Base-by-base conservation (phyloP, 139 green algal genomes). In the Zygnema cylindricum region DNA sequence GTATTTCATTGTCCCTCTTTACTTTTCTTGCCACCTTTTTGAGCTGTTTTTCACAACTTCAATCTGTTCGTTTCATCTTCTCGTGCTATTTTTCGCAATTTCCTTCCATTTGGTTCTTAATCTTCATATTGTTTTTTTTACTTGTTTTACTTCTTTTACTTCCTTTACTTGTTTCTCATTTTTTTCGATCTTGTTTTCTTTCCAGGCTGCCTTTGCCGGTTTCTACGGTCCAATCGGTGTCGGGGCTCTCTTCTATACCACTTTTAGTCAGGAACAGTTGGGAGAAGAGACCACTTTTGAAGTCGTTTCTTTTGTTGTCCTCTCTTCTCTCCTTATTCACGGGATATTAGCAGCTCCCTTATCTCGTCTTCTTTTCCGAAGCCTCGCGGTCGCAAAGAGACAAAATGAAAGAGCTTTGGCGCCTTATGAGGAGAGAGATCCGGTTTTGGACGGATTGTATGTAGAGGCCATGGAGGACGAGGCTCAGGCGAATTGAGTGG, bases 221-320 rank as follows among this genome's bases (percentile, higher is more conserved):
- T 89, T 89, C 69, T 84, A 57, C 39, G 84, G 84, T 36, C 84
- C 84, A 32, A 86, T 89, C 22, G 84, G 84, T 23, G 84, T 89
- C 16, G 84, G 69, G 2, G 84, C 84, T 16, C 35, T 89, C 36
- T 85, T 89, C n/a, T 89, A 89, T 25, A 63, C 69, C 25, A 38
- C 84, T 33, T 38, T 54, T 25, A 69, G 35, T 49, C 69, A 85
- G 21, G 69, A 85, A 38, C 69, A 89, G 55, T 49, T 89, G n/a
- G 69, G 32, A 23, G 84, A 85, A 36, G 84, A 89, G 35, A 38
- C 23, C 30, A 33, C 33, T 33, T 86, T 85, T 21, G 36, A 85
- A 32, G 84, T 89, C 21, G 69, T 89, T 36, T 85, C 77, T 25
- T 89, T 89, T 54, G 84, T 89, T 30, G 84, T 89, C 22, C 32